Evolutionary conservation across 208 protist species (phyloP).

Genomic region (Trypanosoma melophagium): DNA sequence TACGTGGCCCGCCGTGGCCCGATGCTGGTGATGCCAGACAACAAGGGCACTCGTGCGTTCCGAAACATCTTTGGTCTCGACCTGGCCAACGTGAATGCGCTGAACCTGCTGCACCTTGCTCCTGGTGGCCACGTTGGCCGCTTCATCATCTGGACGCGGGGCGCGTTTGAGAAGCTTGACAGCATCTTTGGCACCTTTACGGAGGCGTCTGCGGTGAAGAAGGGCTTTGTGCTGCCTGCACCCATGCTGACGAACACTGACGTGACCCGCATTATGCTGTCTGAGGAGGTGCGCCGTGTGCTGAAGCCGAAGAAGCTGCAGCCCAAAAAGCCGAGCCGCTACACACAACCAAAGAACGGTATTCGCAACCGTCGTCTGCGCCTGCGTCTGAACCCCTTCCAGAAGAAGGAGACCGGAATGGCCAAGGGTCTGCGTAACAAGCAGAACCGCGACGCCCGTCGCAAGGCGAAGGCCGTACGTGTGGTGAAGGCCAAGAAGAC

Average conservation of each 20-base stretch:
- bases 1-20: slow-evolving; percentile 94
- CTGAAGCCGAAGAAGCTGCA: slow-evolving; percentile 79
- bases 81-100: slow-evolving; percentile 85
- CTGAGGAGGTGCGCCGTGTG: slow-evolving; percentile 75
- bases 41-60: slow-evolving; percentile 91
- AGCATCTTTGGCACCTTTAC: slow-evolving; percentile 94
- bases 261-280: slow-evolving; percentile 82
- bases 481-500: slow-evolving; percentile 60
- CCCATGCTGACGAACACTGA: slow-evolving; percentile 77
- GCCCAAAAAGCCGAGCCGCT: slow-evolving; percentile 52
- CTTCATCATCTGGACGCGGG: slow-evolving; percentile 99
- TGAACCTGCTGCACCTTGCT: slow-evolving; percentile 99
- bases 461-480: slow-evolving; percentile 36
- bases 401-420: slow-evolving; percentile 55
- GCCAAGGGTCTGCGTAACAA: slow-evolving; percentile 55
- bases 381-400: slow-evolving; percentile 76
- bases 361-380: slow-evolving; percentile 81
- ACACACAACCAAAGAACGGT: slow-evolving; percentile 58
- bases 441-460: slow-evolving; percentile 53
- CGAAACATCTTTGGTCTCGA: slow-evolving; percentile 98
- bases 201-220: slow-evolving; percentile 86
- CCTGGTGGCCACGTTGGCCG: slow-evolving; percentile 99
- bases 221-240: slow-evolving; percentile 66
- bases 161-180: slow-evolving; percentile 97
- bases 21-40: slow-evolving; percentile 95